Evolutionary conservation across 2,329 filamentous ascomycete species (phyloP).

Genomic region (Ceratocystiopsis brevicomis): DNA sequence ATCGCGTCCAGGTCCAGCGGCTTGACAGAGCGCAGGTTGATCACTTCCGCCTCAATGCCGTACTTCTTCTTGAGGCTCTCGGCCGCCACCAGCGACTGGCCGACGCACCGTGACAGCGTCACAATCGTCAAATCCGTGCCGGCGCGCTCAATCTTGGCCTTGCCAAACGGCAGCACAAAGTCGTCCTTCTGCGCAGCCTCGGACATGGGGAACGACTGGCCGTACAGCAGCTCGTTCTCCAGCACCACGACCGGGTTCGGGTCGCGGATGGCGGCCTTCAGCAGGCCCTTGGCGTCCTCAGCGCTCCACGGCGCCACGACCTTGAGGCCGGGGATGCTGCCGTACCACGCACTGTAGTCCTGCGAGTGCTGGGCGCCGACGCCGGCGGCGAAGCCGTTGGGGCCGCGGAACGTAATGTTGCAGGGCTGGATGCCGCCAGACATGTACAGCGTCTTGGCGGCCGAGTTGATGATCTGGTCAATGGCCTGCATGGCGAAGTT

Average conservation of each 20-base stretch:
- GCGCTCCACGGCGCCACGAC: slow-evolving; percentile 91
- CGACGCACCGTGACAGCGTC: slow-evolving; percentile 83
- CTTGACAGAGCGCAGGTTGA: slow-evolving; percentile 96
- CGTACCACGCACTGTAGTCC: slow-evolving; percentile 98
- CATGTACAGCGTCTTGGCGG: slow-evolving; percentile 99
- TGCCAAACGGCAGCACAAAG: slow-evolving; percentile 93
- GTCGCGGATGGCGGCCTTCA: slow-evolving; percentile 95
- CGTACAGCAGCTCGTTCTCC: slow-evolving; percentile 84
- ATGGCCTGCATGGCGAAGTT: slow-evolving; percentile 99
- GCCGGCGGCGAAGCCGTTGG: slow-evolving; percentile 93
- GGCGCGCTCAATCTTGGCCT: slow-evolving; percentile 94
- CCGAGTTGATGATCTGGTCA: slow-evolving; percentile 98
- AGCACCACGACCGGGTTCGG: slow-evolving; percentile 90
- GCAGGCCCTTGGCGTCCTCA: slow-evolving; percentile 92
- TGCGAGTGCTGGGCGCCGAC: slow-evolving; percentile 97
- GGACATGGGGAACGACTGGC: slow-evolving; percentile 89
- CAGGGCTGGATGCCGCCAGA: slow-evolving; percentile 98
- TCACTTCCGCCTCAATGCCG: slow-evolving; percentile 84
- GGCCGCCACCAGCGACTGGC: slow-evolving; percentile 73
- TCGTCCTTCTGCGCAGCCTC: slow-evolving; percentile 90
- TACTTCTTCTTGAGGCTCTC: slow-evolving; percentile 91
- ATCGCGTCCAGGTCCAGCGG: slow-evolving; percentile 90
- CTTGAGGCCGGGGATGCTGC: slow-evolving; percentile 92
- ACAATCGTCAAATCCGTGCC: slow-evolving; percentile 96
- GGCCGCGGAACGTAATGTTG: slow-evolving; percentile 98